These are phyloP conservation scores for Trichosporon sp. DNA, from an alignment of 1,284 basidiomycete genomes.

Conservation along the genomic window DNA sequence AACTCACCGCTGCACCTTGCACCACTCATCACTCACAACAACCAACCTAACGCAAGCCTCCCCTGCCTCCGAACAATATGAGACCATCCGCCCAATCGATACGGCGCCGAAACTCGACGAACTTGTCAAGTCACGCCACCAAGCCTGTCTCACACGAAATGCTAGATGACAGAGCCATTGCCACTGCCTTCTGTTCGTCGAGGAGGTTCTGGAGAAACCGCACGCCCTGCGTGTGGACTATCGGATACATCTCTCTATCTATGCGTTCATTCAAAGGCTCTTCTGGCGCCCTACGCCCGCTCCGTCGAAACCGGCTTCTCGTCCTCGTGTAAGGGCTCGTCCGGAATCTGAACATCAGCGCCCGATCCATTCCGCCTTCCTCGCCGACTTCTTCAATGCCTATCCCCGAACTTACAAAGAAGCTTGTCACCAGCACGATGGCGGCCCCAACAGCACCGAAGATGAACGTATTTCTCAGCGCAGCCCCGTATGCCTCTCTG, in stretches of 20 bases:
- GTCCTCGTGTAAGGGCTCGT: not conserved
- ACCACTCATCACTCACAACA: too few species aligned
- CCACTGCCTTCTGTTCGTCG: too few species aligned
- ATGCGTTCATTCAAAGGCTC: not conserved
- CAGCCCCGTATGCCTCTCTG: slow-evolving; percentile 22
- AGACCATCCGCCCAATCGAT: too few species aligned
- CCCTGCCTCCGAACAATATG: too few species aligned
- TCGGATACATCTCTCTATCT: not conserved
- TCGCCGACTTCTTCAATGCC: not conserved
- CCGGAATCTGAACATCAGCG: not conserved
- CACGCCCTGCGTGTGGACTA: not conserved
- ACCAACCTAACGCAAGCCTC: too few species aligned
- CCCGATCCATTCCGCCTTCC: not conserved
- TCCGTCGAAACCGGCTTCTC: not conserved
- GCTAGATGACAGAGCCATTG: not conserved
- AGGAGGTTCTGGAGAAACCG: too few species aligned
- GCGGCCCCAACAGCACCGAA: slow-evolving; percentile 24
- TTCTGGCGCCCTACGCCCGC: not conserved
- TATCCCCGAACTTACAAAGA: slow-evolving; percentile 9
- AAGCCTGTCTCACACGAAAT: not conserved
- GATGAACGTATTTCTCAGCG: slow-evolving; percentile 27
- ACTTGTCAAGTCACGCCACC: not conserved
- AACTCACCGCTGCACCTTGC: too few species aligned
- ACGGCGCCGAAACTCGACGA: too few species aligned
- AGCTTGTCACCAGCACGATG: slow-evolving; percentile 21